These are phyloP conservation scores for Penicillium vulpinum DNA, from an alignment of 2,329 filamentous ascomycete genomes.

Conservation along the genomic window DNA sequence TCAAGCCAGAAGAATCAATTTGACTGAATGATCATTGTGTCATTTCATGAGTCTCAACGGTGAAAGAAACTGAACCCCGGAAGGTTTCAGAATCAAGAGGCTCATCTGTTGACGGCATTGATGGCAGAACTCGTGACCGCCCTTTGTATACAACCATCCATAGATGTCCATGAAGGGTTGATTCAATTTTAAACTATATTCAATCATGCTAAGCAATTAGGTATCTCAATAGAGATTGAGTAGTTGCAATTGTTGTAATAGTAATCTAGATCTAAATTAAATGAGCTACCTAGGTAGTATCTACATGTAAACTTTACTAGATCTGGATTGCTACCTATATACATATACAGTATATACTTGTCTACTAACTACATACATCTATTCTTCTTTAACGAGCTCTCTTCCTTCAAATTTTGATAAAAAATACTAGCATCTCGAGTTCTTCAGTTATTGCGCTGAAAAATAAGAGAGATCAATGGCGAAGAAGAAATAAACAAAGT, in stretches of 20 bases:
- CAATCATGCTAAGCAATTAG: background rate
- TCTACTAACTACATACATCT: background rate
- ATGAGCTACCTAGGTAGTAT: background rate
- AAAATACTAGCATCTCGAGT: background rate
- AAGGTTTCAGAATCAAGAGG: background rate
- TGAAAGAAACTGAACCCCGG: background rate
- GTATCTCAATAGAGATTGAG: background rate
- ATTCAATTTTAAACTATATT: background rate
- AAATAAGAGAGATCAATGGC: too few species aligned
- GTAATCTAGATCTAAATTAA: background rate
- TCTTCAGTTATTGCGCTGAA: too few species aligned
- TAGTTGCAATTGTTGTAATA: background rate
- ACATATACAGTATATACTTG: too few species aligned
- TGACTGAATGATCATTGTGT: slow-evolving; percentile 1
- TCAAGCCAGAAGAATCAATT: background rate
- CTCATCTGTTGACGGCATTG: slow-evolving; percentile 1
- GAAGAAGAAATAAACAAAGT: too few species aligned
- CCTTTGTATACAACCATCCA: background rate
- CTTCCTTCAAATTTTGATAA: too few species aligned
- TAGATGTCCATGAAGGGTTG: background rate
- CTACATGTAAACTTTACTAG: too few species aligned
- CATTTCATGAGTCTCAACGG: background rate
- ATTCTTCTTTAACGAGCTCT: background rate
- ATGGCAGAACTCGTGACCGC: slow-evolving; percentile 10
- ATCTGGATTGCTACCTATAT: too few species aligned